Base-by-base conservation (phyloP, 257 asterid genomes). In the Gardenia jasminoides region DNA sequence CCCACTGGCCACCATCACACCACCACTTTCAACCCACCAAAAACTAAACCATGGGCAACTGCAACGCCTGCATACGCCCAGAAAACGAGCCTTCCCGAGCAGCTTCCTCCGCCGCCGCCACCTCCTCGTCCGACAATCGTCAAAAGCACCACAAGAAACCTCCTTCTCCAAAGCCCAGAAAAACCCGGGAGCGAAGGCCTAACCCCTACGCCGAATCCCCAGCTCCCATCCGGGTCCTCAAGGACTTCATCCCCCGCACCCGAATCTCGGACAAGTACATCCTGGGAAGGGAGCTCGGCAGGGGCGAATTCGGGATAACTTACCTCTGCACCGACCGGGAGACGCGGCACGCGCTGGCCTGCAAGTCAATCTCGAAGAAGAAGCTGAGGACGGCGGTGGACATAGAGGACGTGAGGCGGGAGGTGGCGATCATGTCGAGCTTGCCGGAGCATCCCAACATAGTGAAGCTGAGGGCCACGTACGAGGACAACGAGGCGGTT, bases 271-370 rank as follows among this genome's bases (percentile, higher is more conserved):
- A 93, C 73, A 90, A 91, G 85, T 94, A 94, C 71, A 80, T 87
- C 77, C 92, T 94, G 52, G 98, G 98, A 33, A 91, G 98, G 7
- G 98, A 94, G 86, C 91, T 93, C 70, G 98, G 98, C 36, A 92
- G 98, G 7, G 98, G 98, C 9, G 98, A 94, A 70, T 94, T 94
- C 74, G 99, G 99, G 47, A 86, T 94, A 26, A 94, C 99, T 10
- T 94, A 94, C 80, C 92, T 94, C 50, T 93, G 98, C 81, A 94
- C 99, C 19, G 98, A 94, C 80, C 82, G 94, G 65, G 98, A 93
- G 80, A 89, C 95, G 46, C 93, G 93, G 3, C 92, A 88, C 26
- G 89, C 88, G 6, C 91, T 94, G 24, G 99, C 99, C 4, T 94
- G 99, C 88, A 94, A 94, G 80, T 94, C 99, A 10, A 94, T 94